Conservation (phyloP, 208 protist species). For the Leishmania tarentolae region DNA sequence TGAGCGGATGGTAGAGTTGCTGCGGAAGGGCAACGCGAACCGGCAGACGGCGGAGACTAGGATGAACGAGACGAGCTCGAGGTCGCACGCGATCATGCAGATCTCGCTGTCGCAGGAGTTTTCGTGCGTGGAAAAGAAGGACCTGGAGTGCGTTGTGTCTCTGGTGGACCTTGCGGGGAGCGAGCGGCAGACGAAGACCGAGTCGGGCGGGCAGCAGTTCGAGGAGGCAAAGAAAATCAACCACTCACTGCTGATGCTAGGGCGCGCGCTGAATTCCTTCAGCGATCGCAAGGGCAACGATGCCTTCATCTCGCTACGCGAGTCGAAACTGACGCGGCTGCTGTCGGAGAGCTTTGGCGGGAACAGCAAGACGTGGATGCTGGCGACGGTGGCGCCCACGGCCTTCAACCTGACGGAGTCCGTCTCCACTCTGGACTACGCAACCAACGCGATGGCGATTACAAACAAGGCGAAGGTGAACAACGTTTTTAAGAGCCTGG, state of each 20-base stretch:
- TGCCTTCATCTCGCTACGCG: constrained; percentile 79
- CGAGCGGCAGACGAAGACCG: constrained; percentile 85
- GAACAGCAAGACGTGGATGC: constrained; percentile 94
- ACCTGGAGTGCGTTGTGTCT: constrained; percentile 66
- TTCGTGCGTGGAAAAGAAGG: constrained; percentile 47
- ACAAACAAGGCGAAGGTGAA: constrained; percentile 82
- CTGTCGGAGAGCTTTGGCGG: constrained; percentile 91
- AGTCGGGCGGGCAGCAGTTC: constrained; percentile 74
- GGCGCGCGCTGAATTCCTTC: constrained; percentile 86
- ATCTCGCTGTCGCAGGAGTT: constrained; percentile 71
- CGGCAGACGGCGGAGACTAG: constrained; percentile 79
- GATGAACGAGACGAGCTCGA: constrained; percentile 89
- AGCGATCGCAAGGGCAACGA: constrained; percentile 66
- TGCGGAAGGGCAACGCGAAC: constrained; percentile 68
- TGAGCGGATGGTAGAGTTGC: constrained; percentile 67
- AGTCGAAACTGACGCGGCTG: constrained; percentile 90
- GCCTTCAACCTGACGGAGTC: constrained; percentile 81
- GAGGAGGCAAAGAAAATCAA: constrained; percentile 93
- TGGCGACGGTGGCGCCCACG: constrained; percentile 77
- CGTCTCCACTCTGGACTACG: constrained; percentile 84
- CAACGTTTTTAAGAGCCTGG: constrained; percentile 53
- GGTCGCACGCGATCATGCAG: constrained; percentile 91
- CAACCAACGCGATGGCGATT: constrained; percentile 79
- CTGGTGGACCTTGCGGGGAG: constrained; percentile 85
- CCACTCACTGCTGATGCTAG: constrained; percentile 84